A percentile compares a stretch with the other conserved stretches of the same genome.
Conservation (phyloP, 1,284 basidiomycete species). For the Ustilago curta region DNA sequence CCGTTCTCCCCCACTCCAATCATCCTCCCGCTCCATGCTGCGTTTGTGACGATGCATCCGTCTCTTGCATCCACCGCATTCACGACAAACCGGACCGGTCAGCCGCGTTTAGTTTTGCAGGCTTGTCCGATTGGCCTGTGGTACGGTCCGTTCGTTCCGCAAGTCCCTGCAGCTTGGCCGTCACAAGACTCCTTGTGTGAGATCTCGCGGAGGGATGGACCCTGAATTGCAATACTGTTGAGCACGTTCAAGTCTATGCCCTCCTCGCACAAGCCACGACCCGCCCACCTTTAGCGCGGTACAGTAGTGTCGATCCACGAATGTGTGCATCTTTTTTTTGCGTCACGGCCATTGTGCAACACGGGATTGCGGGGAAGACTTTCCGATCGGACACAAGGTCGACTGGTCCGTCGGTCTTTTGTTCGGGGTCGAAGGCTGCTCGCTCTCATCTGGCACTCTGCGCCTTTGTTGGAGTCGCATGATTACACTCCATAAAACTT, state of each 20-base stretch:
- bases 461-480: not conserved
- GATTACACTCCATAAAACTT: conserved; percentile 8
- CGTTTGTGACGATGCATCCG: not conserved
- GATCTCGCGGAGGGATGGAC: conserved; percentile 12
- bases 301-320: not conserved
- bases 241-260: not conserved
- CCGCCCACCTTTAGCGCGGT: conserved; percentile 16
- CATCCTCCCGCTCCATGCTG: not conserved
- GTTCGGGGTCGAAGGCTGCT: not conserved
- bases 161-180: not conserved
- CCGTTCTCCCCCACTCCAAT: conserved; percentile 1
- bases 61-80: not conserved
- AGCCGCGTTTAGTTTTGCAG: not conserved
- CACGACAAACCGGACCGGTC: conserved; percentile 5
- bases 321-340: not conserved
- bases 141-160: conserved; percentile 3
- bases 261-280: conserved; percentile 2
- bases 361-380: conserved; percentile 8
- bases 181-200: not conserved
- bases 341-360: not conserved
- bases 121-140: not conserved
- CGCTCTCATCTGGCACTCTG: not conserved
- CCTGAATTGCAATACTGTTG: conserved; percentile 1
- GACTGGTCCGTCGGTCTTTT: conserved; percentile 6
- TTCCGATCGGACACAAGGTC: not conserved